Base-by-base conservation (phyloP, 73 alveolate species). In the Urostyla sp. region DNA sequence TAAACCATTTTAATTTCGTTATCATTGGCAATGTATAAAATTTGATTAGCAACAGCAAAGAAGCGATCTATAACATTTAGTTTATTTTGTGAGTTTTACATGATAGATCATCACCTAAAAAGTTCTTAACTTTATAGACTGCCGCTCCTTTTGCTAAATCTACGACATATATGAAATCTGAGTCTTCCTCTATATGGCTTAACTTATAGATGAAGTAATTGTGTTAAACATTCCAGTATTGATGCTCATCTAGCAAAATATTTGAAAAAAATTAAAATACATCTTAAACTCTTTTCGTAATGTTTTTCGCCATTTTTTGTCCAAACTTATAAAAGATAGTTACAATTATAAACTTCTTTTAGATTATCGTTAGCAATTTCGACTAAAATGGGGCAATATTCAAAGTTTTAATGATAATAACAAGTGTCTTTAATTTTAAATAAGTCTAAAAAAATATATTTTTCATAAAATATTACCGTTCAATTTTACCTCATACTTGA, bases 101-200 rank as follows among this genome's bases (percentile, higher is more conserved):
- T 35, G 6, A 58, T 58, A 30, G 11, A 58, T 58, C 4, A 18
- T 11, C 31, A 58, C 75, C 31, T 58, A 35, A 35, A 6, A 58
- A 34, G 5, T 5, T 31, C 30, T 32, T 58, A 50, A 63, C 23
- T 43, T 63, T 63, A 48, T 43, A 63, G 60, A 43, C 37, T 5
- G 50, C 79, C 5, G 79, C 79, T 40, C 44, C 44, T 26, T 38
- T 63, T 11, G 30, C 44, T 60, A 63, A 43, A 8, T 38, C 26
- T 23, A 43, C 49, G 28, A 63, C 44, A 60, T 20, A 63, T 21
- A 63, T 63, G 50, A 43, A 63, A 30, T 63, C 79, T 10, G 79
- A 18, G 31, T 58, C 75, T 18, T 15, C 16, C 27, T 10, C 3
- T 21, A 35, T 58, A 1, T 24, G 27, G 4, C 75, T 55, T 24